These are phyloP conservation scores for Gracilaria domingensis DNA, from an alignment of 23 red algal species.

Conservation along the genomic window DNA sequence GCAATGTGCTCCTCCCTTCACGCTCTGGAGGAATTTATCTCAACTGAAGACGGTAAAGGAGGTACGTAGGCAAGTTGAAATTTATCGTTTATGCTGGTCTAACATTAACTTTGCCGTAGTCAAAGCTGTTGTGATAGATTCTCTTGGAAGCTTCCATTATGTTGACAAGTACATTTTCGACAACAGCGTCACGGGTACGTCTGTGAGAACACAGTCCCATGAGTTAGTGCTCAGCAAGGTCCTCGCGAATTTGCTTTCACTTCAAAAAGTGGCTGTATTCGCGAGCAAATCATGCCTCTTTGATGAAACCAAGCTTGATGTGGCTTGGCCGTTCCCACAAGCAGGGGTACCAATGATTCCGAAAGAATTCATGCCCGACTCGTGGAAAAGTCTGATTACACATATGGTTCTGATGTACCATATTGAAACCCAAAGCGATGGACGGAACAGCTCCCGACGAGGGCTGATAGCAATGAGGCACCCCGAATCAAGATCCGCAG, in stretches of 20 bases:
- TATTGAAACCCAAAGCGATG: not conserved
- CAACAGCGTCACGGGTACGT: not conserved
- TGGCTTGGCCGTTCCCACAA: slow-evolving; percentile 46
- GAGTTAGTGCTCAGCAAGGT: slow-evolving; percentile 55
- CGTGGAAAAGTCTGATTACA: slow-evolving; percentile 34
- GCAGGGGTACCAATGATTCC: slow-evolving; percentile 48
- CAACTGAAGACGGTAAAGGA: slow-evolving; percentile 5
- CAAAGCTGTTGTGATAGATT: slow-evolving; percentile 55
- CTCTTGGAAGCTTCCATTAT: slow-evolving; percentile 67
- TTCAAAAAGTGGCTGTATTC: slow-evolving; percentile 38
- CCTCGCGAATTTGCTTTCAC: slow-evolving; percentile 2
- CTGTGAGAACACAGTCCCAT: not conserved
- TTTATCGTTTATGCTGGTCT: not conserved
- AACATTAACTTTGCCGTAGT: slow-evolving; percentile 10
- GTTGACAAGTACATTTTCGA: slow-evolving; percentile 45
- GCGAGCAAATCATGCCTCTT: slow-evolving; percentile 53
- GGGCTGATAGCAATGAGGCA: slow-evolving; percentile 18
- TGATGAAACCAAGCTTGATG: slow-evolving; percentile 34
- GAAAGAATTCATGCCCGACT: slow-evolving; percentile 62
- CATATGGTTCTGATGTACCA: slow-evolving; percentile 45
- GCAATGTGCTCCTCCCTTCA: slow-evolving; percentile 37
- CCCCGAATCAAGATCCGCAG: not conserved
- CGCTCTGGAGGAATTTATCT: slow-evolving; percentile 9
- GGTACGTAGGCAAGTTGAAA: slow-evolving; percentile 12
- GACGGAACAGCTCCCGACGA: not conserved